These are phyloP conservation scores for Laguncularia racemosa DNA, from an alignment of 345 rosid species.

Conservation along the genomic window DNA sequence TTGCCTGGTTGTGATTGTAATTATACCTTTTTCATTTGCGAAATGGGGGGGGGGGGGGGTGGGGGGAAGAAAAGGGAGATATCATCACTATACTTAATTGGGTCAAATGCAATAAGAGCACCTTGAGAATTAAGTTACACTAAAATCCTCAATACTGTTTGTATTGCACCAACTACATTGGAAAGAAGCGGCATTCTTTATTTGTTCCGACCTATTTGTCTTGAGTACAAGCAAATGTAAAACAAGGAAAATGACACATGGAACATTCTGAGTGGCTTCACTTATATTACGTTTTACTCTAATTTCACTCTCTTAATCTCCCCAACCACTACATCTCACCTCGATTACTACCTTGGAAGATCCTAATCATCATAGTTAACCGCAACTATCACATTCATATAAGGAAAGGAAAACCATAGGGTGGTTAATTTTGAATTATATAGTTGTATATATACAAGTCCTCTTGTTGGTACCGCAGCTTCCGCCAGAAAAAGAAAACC, in stretches of 20 bases:
- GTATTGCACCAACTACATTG: conserved; percentile 8
- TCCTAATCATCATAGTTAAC: neutral
- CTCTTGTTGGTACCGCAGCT: conserved; percentile 6
- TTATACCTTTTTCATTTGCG: no score
- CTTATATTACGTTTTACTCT: conserved; percentile 16
- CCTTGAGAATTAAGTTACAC: no score
- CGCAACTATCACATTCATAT: neutral
- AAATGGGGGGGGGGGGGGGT: no score
- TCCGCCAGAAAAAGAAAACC: neutral
- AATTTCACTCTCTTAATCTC: conserved; percentile 22
- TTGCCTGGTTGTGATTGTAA: no score
- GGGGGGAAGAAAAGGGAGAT: no score
- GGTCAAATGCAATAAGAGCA: no score
- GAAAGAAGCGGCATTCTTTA: conserved; percentile 8
- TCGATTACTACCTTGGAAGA: neutral
- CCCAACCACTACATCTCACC: conserved; percentile 23
- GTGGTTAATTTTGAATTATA: neutral
- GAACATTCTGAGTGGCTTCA: conserved; percentile 30
- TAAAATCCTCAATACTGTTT: no score
- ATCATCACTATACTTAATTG: no score
- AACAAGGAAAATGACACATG: conserved; percentile 29
- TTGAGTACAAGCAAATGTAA: conserved; percentile 21
- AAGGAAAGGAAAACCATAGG: conserved; percentile 2
- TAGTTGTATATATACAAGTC: conserved; percentile 10
- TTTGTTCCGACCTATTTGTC: conserved; percentile 26